Base-by-base conservation (phyloP, 768 basidiomycete genomes). In the Mycena polygramma region DNA sequence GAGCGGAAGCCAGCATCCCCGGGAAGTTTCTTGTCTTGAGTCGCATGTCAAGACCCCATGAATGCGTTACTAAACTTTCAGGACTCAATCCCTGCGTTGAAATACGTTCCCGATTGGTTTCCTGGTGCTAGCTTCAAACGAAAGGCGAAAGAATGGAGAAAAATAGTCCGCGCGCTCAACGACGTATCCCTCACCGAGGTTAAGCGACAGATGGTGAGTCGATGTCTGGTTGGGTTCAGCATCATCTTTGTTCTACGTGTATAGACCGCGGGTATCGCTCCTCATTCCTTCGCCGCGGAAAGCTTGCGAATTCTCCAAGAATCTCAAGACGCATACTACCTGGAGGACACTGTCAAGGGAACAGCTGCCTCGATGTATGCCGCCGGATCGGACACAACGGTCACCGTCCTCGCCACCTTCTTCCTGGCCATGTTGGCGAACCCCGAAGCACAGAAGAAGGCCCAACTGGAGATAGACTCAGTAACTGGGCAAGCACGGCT, bases 81-180 rank as follows among this genome's bases (percentile, higher is more conserved):
- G 30, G 30, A 30, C 30, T 30, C 57, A 13, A 41, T 39, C 75
- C 75, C 30, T 30, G 30, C 30, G 30, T 30, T 81, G 37, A 74
- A 70, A 22, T 63, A 79, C 39, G 58, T 81, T 7, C 81, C 80
- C 0, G 26, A 48, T 2, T 87, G 86, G 85, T 48, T 86, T 15
- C 86, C 86, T 41, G 87, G 87, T 0, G 81, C 83, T 11, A 81
- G 80, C 36, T 87, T 86, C 74, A 80, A 85, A 66, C 79, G 76
- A 45, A 77, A 77, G 53, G 85, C 85, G 2, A 74, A 77, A 43
- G 52, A 73, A 41, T 81, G 83, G 73, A 76, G 75, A 22, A 76
- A 73, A 30, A 73, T 81, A 13, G 77, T 79, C 20, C 62, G 76
- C 7, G 77, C 80, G n/a, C 80, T 85, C 79, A 74, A 80, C n/a